Percentiles rank a stretch among this genome's conserved stretches.
Conservation (phyloP, 2,329 filamentous ascomycete species). For the Sporothrix phasma region DNA sequence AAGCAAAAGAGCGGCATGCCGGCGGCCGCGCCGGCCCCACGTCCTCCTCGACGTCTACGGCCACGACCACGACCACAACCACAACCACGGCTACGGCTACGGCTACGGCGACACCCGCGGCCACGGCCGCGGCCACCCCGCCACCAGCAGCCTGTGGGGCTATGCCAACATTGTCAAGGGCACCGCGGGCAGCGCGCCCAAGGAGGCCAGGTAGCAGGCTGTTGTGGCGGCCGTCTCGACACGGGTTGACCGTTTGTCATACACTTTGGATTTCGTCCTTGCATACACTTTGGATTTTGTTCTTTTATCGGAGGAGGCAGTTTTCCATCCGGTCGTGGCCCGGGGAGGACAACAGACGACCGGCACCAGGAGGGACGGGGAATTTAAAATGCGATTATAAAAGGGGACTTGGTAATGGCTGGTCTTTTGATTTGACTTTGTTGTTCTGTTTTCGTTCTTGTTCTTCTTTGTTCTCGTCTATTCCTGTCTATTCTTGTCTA, state of each 20-base stretch:
- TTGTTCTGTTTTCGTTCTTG: not conserved
- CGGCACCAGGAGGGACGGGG: too few species aligned
- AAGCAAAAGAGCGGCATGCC: slow-evolving; percentile 14
- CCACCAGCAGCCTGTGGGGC: slow-evolving; percentile 23
- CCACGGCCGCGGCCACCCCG: slow-evolving; percentile 5
- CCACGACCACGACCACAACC: slow-evolving; percentile 19
- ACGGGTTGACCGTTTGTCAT: too few species aligned
- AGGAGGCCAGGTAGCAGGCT: not conserved
- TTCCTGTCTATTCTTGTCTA: too few species aligned
- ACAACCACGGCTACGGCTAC: slow-evolving; percentile 5
- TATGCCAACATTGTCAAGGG: slow-evolving; percentile 25
- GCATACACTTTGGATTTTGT: too few species aligned
- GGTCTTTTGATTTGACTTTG: not conserved
- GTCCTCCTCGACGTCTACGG: slow-evolving; percentile 16
- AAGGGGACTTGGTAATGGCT: not conserved
- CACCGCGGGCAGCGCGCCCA: not conserved
- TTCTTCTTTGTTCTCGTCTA: too few species aligned
- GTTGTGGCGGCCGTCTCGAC: not conserved
- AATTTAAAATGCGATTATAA: not conserved
- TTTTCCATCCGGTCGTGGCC: not conserved
- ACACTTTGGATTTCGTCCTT: too few species aligned
- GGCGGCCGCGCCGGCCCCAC: slow-evolving; percentile 14
- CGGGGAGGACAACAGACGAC: not conserved
- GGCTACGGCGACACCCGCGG: slow-evolving; percentile 19
- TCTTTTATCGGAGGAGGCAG: too few species aligned